Conservation (phyloP, 2,329 filamentous ascomycete species). For the Ilyonectria mors-panacis region DNA sequence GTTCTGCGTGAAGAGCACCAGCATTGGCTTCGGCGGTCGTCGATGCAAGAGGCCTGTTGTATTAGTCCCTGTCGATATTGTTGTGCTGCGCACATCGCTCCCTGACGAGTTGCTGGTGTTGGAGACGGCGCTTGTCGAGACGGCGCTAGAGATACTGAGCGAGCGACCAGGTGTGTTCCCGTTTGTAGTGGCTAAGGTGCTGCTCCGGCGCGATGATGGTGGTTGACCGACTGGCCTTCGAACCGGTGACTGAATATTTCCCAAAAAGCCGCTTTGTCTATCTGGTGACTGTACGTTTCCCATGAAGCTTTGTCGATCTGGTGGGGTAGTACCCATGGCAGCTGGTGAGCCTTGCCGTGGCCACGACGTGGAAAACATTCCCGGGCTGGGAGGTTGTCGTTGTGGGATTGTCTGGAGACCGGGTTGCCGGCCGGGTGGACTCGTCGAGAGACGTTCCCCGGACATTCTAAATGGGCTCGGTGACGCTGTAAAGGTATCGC, state of each 20-base stretch:
- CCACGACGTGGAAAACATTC: slow-evolving; percentile 35
- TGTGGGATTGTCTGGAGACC: slow-evolving; percentile 42
- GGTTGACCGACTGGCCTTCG: slow-evolving; percentile 39
- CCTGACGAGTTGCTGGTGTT: slow-evolving; percentile 46
- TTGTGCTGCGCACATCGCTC: slow-evolving; percentile 44
- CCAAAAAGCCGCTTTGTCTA: slow-evolving; percentile 24
- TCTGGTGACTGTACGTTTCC: slow-evolving; percentile 28
- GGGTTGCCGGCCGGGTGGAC: slow-evolving; percentile 28
- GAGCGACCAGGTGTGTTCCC: slow-evolving; percentile 35
- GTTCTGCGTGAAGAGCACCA: slow-evolving; percentile 53
- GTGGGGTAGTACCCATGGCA: slow-evolving; percentile 31
- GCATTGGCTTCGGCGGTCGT: slow-evolving; percentile 52
- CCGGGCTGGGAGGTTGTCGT: slow-evolving; percentile 30
- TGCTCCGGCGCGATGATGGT: slow-evolving; percentile 36
- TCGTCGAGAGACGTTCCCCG: slow-evolving; percentile 21
- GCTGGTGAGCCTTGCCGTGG: slow-evolving; percentile 38
- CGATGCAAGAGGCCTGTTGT: slow-evolving; percentile 50
- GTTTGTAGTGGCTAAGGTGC: slow-evolving; percentile 29
- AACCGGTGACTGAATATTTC: slow-evolving; percentile 20
- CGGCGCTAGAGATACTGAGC: slow-evolving; percentile 41
- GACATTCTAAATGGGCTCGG: slow-evolving; percentile 10
- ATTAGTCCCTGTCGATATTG: slow-evolving; percentile 45
- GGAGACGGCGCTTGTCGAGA: slow-evolving; percentile 29
- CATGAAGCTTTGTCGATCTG: slow-evolving; percentile 32
- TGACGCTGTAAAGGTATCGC: slow-evolving; percentile 18